Conservation (phyloP, 805 yeast genomes). For the Danielozyma ontarioensis region DNA sequence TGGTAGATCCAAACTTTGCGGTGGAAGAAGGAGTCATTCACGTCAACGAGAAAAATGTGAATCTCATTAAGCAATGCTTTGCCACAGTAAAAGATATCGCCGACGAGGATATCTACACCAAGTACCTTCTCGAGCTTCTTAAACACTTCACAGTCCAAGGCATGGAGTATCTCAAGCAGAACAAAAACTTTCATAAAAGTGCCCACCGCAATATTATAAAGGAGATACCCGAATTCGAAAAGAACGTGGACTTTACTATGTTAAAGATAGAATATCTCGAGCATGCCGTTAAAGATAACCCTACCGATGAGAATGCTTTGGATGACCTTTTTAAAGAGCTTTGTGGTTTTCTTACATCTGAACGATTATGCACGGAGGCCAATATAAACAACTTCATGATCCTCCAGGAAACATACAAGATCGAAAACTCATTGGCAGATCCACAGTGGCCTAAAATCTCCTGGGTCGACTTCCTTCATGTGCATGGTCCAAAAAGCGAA, state of each 20-base stretch:
- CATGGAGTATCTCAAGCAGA: conserved; percentile 24
- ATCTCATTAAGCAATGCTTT: conserved; percentile 2
- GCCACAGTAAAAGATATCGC: conserved; percentile 8
- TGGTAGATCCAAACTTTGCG: too few relatives aligned
- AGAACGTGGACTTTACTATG: conserved; percentile 18
- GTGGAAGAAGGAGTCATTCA: too few relatives aligned
- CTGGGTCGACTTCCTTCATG: conserved; percentile 32
- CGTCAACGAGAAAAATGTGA: too few relatives aligned
- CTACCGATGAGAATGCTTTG: conserved; percentile 3
- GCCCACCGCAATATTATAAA: conserved; percentile 27
- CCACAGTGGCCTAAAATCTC: conserved; percentile 32
- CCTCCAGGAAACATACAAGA: conserved; percentile 20
- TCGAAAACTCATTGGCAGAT: conserved; percentile 24
- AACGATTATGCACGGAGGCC: conserved; percentile 10
- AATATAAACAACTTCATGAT: conserved; percentile 19
- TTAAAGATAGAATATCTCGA: conserved; percentile 34
- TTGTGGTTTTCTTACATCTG: conserved; percentile 11
- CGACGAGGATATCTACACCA: conserved; percentile 22
- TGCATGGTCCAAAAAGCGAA: conserved; percentile 21
- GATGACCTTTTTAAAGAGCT: conserved; percentile 25
- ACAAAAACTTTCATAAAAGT: conserved; percentile 18
- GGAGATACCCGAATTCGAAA: conserved; percentile 17
- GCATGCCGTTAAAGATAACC: conserved; percentile 17
- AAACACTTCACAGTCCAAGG: conserved; percentile 23
- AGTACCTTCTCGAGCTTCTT: conserved; percentile 26